Base-by-base conservation (phyloP, 2,329 filamentous ascomycete genomes). In the Pestalotiopsis sp. region DNA sequence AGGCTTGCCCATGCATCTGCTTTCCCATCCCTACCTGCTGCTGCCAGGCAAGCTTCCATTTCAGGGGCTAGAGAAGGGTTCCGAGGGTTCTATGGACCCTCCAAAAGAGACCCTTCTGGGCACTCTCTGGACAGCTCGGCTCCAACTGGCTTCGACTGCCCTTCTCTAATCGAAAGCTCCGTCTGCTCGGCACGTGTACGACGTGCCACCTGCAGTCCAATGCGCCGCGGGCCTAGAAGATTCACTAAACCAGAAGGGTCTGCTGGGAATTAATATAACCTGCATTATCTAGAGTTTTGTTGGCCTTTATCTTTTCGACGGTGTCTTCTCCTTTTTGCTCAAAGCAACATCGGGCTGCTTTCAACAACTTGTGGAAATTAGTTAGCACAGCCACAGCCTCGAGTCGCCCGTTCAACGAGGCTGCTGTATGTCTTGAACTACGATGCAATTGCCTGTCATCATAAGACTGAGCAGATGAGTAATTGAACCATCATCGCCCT, bases 141-240 rank as follows among this genome's bases (percentile, higher is more conserved):
- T 20, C 45, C 45, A 52, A 52, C 45, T 52, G 45, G 45, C 45
- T 52, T 52, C 45, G 45, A 52, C 45, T 52, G 45, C 20, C 20
- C 45, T n/a, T 52, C 56, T 25, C 6, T 25, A 9, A 59, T 20
- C 56, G 17, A 20, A 13, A 11, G n/a, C 59, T 62, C 17, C 45
- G 45, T 62, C 59, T 38, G 59, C 27, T 62, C 59, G 59, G 59
- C 59, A 62, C 59, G 59, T 62, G 59, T 62, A 39, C 14, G 27
- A 36, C 59, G 27, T 7, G 57, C 25, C 57, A 20, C 59, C 45
- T 52, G 45, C 45, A 52, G 45, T 20, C 45, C 45, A 17, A 52
- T 52, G 45, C 45, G 20, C 45, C 7, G 11, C 17, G 7, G 17
- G 20, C 7, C 45, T 52, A 6, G 6, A 52, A 20, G 17, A n/a